A percentile compares a stretch with the other conserved stretches of the same genome.
phyloP scores from a whole-genome alignment of 208 protist genomes.

The Leishmania gerbilli region DNA sequence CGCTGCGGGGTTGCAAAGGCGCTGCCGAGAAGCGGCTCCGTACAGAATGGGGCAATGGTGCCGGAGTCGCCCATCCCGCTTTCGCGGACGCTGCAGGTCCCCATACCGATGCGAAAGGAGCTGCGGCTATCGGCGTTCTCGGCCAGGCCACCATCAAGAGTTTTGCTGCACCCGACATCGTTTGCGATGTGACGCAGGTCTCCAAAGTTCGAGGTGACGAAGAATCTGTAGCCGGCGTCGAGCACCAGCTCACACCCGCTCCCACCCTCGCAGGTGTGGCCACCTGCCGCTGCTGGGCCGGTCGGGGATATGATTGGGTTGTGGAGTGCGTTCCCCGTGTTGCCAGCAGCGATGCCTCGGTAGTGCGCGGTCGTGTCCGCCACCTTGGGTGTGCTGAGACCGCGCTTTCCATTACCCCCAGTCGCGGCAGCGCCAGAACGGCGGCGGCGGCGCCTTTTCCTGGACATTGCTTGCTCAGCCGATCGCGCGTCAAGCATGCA shows the following conservation, averaged over 20 bases:
- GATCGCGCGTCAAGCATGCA: constrained; percentile 24
- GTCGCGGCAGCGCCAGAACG: background rate
- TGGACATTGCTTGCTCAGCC: constrained; percentile 2
- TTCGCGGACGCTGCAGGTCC: constrained; percentile 1
- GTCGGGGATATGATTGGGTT: background rate
- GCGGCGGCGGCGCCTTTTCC: background rate
- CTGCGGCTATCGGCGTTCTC: constrained; percentile 13
- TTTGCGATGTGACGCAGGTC: constrained; percentile 26
- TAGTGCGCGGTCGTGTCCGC: constrained; percentile 15
- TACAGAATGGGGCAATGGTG: background rate
- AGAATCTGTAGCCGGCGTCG: constrained; percentile 30
- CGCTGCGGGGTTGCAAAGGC: background rate
- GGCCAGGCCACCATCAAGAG: background rate
- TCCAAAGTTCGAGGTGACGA: constrained; percentile 28
- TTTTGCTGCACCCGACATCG: constrained; percentile 4
- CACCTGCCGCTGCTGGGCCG: background rate
- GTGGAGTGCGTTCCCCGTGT: background rate
- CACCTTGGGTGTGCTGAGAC: background rate
- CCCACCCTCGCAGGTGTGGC: background rate
- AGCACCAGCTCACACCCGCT: constrained; percentile 1
- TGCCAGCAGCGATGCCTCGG: background rate
- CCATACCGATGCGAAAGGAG: background rate
- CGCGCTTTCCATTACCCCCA: background rate
- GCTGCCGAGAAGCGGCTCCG: background rate
- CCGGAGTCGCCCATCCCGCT: constrained; percentile 11